Evolutionary conservation across 2,329 filamentous ascomycete genomes (phyloP).

Genomic region (Didymella arachidicola): DNA sequence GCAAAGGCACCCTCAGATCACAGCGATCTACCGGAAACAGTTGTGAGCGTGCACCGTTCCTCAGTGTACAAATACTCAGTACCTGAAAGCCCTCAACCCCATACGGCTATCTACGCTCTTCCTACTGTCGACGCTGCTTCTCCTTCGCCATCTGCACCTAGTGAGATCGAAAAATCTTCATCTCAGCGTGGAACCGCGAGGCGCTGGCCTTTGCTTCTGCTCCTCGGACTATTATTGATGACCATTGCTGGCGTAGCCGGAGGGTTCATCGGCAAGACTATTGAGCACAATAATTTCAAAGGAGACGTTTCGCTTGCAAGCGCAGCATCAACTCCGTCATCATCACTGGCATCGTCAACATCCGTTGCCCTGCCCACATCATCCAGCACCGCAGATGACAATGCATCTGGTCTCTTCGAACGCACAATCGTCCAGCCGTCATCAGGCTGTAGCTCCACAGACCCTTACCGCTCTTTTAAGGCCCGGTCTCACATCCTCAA

Average conservation of each 20-base stretch:
- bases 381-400: neutral
- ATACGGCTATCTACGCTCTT: neutral
- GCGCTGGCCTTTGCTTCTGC: slow-evolving; percentile 4
- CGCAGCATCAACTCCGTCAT: neutral
- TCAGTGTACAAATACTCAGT: slow-evolving; percentile 4
- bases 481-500: neutral
- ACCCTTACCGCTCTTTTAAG: slow-evolving; percentile 8
- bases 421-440: slow-evolving; percentile 8
- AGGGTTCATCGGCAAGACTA: slow-evolving; percentile 21
- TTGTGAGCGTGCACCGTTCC: neutral
- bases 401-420: neutral
- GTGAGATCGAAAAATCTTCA: neutral
- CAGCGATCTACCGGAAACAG: slow-evolving; percentile 6
- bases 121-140: neutral
- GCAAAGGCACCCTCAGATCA: neutral
- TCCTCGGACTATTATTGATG: slow-evolving; percentile 11
- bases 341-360: neutral
- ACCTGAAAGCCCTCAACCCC: neutral
- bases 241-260: slow-evolving; percentile 18
- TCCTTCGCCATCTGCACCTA: neutral
- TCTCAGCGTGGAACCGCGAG: neutral
- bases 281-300: slow-evolving; percentile 2
- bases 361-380: neutral
- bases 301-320: neutral
- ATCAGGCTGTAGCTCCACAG: slow-evolving; percentile 4